Evolutionary conservation across 257 asterid species (phyloP).

Genomic region (Handroanthus guayacan): DNA sequence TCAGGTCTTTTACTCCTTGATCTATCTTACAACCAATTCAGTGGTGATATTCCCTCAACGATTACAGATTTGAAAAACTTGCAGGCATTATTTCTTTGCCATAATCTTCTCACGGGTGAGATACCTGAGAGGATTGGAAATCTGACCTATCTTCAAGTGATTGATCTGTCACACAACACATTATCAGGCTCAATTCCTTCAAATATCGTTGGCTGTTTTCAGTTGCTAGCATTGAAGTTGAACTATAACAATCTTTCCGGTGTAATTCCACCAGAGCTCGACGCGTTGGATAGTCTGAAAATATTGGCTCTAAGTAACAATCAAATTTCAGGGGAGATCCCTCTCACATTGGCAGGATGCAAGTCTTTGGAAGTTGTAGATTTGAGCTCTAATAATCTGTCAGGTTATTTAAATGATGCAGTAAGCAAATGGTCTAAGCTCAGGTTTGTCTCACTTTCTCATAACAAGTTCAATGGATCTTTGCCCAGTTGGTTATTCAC

Average conservation of each 20-base stretch:
- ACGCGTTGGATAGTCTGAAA: constrained; percentile 87
- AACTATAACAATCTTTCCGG: constrained; percentile 88
- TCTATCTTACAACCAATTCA: constrained; percentile 72
- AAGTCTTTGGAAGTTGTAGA: constrained; percentile 93
- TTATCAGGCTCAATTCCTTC: constrained; percentile 79
- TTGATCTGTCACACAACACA: constrained; percentile 81
- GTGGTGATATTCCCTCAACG: constrained; percentile 68
- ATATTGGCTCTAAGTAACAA: constrained; percentile 75
- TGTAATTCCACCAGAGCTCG: constrained; percentile 94
- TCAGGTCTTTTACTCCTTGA: constrained; percentile 78
- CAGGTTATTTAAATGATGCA: constrained; percentile 81
- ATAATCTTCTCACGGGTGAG: constrained; percentile 73
- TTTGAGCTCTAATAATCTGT: constrained; percentile 77
- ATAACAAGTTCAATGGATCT: constrained; percentile 70
- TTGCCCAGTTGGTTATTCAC: constrained; percentile 85
- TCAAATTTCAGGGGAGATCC: constrained; percentile 87
- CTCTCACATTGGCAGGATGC: constrained; percentile 94
- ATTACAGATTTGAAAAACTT: constrained; percentile 79
- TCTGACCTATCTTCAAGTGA: constrained; percentile 85
- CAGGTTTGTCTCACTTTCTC: constrained; percentile 83
- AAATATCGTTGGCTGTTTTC: constrained; percentile 95
- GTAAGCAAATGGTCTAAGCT: constrained; percentile 86
- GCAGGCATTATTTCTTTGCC: constrained; percentile 85
- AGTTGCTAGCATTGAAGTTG: constrained; percentile 70
- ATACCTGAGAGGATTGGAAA: constrained; percentile 91